Percentiles rank a stretch among this genome's conserved stretches.
Conservation (phyloP, 1,284 basidiomycete genomes). For the Filobasidium uniguttulatum region DNA sequence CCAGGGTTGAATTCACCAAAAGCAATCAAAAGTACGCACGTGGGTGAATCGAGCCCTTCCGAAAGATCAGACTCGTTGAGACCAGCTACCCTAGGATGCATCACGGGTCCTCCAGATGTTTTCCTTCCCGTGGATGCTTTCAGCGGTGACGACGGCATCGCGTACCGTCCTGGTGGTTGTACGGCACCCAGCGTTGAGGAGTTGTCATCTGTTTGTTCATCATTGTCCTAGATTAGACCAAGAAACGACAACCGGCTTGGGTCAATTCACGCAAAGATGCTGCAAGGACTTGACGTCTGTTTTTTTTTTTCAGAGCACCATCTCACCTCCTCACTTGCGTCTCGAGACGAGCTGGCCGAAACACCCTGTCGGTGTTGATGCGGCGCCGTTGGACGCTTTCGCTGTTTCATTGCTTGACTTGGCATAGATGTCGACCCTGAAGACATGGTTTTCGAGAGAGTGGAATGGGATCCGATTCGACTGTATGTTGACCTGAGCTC, state of each 20-base stretch:
- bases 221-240: slow-evolving; percentile 28
- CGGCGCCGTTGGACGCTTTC: neutral
- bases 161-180: neutral
- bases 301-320: neutral
- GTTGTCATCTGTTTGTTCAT: slow-evolving; percentile 30
- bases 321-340: slow-evolving; percentile 32
- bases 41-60: slow-evolving; percentile 34
- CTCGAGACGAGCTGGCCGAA: slow-evolving; percentile 20
- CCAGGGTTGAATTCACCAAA: neutral
- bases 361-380: neutral
- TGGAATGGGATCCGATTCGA: no score
- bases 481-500: no score
- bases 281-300: neutral
- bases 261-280: neutral
- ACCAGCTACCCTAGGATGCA: slow-evolving; percentile 3
- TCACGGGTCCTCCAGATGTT: slow-evolving; percentile 17
- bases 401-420: neutral
- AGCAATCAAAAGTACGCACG: slow-evolving; percentile 22
- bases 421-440: no score
- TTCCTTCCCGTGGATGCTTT: slow-evolving; percentile 10
- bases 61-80: slow-evolving; percentile 23
- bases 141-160: slow-evolving; percentile 1
- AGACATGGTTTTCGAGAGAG: no score
- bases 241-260: neutral
- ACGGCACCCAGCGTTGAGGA: slow-evolving; percentile 23